Conservation (phyloP, 257 asterid species). For the Vinca minor region DNA sequence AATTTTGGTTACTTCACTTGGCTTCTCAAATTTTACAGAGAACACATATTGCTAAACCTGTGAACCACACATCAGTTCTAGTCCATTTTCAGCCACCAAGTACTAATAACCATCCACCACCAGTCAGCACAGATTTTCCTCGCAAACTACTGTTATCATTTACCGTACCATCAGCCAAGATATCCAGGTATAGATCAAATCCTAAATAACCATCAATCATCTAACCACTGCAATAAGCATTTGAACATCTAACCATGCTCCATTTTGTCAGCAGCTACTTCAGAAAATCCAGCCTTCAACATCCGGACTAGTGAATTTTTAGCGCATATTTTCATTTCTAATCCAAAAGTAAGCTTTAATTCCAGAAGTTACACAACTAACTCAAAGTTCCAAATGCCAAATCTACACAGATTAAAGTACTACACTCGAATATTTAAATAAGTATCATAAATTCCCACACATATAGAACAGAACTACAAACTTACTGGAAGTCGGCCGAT, state of each 20-base stretch:
- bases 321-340: background rate
- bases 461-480: background rate
- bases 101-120: background rate
- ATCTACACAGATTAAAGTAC: background rate
- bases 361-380: background rate
- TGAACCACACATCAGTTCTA: background rate
- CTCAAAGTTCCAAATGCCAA: background rate
- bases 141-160: background rate
- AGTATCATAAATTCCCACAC: background rate
- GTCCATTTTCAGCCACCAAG: background rate
- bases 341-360: background rate
- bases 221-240: background rate
- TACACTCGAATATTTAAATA: background rate
- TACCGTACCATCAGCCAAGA: background rate
- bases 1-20: background rate
- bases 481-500: slow-evolving; percentile 57
- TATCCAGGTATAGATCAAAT: background rate
- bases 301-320: background rate
- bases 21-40: background rate
- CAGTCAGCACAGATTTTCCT: background rate
- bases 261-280: background rate
- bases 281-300: background rate
- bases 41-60: background rate
- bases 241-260: background rate
- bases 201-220: background rate